A percentile compares a stretch with the other conserved stretches of the same genome.
These are phyloP conservation scores for Pseudovirgaria hyperparasitica DNA, from an alignment of 2,329 filamentous ascomycete species.

Conservation along the genomic window DNA sequence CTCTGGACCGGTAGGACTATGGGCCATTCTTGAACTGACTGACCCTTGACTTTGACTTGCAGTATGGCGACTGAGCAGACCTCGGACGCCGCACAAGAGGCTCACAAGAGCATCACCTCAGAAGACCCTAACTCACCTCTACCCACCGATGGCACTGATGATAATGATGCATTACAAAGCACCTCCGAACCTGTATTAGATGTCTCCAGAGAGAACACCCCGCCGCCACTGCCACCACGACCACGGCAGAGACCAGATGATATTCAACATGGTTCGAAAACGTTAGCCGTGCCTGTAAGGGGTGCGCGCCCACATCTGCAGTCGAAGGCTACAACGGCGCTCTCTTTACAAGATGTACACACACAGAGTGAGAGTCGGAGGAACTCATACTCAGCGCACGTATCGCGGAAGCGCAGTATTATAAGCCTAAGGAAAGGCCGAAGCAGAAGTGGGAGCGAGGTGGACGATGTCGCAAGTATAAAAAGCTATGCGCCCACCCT, in stretches of 20 bases:
- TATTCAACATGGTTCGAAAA: constrained; percentile 24
- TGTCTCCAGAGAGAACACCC: constrained; percentile 31
- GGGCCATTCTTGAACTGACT: too few relatives aligned
- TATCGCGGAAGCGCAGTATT: constrained; percentile 26
- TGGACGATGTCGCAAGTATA: constrained; percentile 52
- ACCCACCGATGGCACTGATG: too few relatives aligned
- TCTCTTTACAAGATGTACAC: constrained; percentile 69
- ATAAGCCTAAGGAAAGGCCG: constrained; percentile 25
- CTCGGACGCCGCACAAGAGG: too few relatives aligned
- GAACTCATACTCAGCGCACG: constrained; percentile 15
- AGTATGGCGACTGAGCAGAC: too few relatives aligned
- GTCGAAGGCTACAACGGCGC: constrained; percentile 67
- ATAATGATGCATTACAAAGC: too few relatives aligned
- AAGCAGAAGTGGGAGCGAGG: constrained; percentile 39
- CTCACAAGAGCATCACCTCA: too few relatives aligned
- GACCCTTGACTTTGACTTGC: too few relatives aligned
- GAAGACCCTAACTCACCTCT: too few relatives aligned
- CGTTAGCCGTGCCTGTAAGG: constrained; percentile 28
- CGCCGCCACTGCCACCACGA: constrained; percentile 45
- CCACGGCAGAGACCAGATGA: constrained; percentile 25
- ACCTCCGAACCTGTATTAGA: neutral
- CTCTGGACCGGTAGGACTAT: too few relatives aligned
- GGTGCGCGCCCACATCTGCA: constrained; percentile 28
- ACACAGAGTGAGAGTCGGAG: constrained; percentile 47
- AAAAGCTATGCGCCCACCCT: constrained; percentile 52